These are phyloP conservation scores for Vigna unguiculata DNA, from an alignment of 306 rosid genomes.

Conservation along the genomic window DNA sequence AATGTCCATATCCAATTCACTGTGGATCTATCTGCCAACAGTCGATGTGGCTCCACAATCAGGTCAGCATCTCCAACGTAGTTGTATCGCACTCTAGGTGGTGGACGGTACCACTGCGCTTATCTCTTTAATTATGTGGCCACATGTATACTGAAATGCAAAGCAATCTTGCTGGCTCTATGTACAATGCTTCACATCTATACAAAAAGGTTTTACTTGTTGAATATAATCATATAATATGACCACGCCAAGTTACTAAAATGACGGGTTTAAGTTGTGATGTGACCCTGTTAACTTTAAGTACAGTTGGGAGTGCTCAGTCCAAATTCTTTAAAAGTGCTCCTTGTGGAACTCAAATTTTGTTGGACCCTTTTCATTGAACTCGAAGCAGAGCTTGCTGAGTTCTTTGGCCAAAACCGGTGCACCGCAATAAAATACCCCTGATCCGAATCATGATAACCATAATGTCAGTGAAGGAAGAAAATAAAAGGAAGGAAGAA, in stretches of 20 bases:
- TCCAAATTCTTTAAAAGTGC: slow-evolving; percentile 67
- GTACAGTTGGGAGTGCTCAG: slow-evolving; percentile 1
- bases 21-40: slow-evolving; percentile 38
- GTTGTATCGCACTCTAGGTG: slow-evolving; percentile 62
- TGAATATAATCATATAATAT: slow-evolving; percentile 48
- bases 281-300: slow-evolving; percentile 33
- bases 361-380: slow-evolving; percentile 95
- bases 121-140: slow-evolving; percentile 42
- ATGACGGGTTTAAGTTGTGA: slow-evolving; percentile 38
- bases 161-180: slow-evolving; percentile 41
- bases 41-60: slow-evolving; percentile 34
- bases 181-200: slow-evolving; percentile 58
- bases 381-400: slow-evolving; percentile 87
- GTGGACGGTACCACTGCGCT: slow-evolving; percentile 34
- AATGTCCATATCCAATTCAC: slow-evolving; percentile 44
- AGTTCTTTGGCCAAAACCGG: slow-evolving; percentile 98
- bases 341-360: slow-evolving; percentile 99
- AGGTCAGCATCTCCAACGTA: slow-evolving; percentile 50
- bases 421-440: slow-evolving; percentile 97
- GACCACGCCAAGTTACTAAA: slow-evolving; percentile 38
- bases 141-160: slow-evolving; percentile 49
- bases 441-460: slow-evolving; percentile 54
- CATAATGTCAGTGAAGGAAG: slow-evolving; percentile 34
- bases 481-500: not conserved
- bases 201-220: slow-evolving; percentile 46